These are phyloP conservation scores for Botrytis sinoallii DNA, from an alignment of 2,329 filamentous ascomycete species.

Conservation along the genomic window DNA sequence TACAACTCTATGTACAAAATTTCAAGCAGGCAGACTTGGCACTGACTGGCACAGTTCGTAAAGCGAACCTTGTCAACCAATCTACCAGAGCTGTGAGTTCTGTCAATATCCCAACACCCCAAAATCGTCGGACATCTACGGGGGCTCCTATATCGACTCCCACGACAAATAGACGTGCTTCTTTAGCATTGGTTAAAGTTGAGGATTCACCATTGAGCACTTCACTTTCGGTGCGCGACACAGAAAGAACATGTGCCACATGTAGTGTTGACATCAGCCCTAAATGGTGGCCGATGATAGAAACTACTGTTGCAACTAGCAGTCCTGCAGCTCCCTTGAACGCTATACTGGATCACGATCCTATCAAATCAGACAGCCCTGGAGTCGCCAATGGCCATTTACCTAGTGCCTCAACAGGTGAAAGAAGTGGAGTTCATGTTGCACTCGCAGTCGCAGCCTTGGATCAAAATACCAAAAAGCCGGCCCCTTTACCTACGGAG, in stretches of 20 bases:
- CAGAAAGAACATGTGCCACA: constrained; percentile 57
- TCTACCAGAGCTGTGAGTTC: constrained; percentile 37
- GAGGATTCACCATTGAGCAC: constrained; percentile 27
- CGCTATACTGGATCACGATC: not conserved
- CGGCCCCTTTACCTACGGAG: constrained; percentile 40
- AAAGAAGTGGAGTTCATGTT: constrained; percentile 28
- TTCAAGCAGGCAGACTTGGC: constrained; percentile 94
- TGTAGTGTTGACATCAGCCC: constrained; percentile 70
- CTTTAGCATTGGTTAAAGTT: constrained; percentile 31
- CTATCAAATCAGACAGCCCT: constrained; percentile 2
- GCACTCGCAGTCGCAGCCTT: constrained; percentile 38
- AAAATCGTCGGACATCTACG: constrained; percentile 55
- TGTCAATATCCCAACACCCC: constrained; percentile 33
- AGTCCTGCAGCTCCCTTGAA: constrained; percentile 3
- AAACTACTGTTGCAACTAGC: constrained; percentile 1
- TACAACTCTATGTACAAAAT: constrained; percentile 82
- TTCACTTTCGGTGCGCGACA: not conserved
- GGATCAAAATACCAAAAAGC: constrained; percentile 31
- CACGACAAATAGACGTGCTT: constrained; percentile 26
- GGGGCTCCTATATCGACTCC: constrained; percentile 37
- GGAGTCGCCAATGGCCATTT: constrained; percentile 22
- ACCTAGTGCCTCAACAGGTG: constrained; percentile 20
- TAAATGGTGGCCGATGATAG: constrained; percentile 58
- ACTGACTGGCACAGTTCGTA: constrained; percentile 87
- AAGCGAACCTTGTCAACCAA: constrained; percentile 63